These are phyloP conservation scores for Furcasterigmium furcatum DNA, from an alignment of 2,329 filamentous ascomycete species.

Conservation along the genomic window DNA sequence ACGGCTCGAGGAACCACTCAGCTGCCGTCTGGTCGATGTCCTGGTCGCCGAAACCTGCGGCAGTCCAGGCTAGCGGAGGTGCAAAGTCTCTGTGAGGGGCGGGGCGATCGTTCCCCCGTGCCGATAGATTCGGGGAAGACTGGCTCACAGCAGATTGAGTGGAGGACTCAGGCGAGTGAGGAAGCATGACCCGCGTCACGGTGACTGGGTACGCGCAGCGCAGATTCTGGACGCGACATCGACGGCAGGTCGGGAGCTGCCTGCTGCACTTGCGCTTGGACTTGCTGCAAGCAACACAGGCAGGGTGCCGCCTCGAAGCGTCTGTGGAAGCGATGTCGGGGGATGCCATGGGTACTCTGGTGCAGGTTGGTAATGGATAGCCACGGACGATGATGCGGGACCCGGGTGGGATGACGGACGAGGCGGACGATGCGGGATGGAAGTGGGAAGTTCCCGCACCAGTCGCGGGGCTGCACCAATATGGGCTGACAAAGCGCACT, in stretches of 20 bases:
- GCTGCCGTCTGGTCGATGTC: background rate
- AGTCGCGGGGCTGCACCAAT: background rate
- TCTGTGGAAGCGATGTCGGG: background rate
- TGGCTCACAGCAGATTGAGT: background rate
- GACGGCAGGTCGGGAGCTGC: slow-evolving; percentile 12
- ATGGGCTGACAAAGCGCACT: background rate
- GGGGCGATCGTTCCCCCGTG: background rate
- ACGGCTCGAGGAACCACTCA: background rate
- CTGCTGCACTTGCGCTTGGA: slow-evolving; percentile 16
- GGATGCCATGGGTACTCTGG: background rate
- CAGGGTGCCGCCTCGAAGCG: background rate
- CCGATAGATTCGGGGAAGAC: background rate
- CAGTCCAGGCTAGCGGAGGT: no score
- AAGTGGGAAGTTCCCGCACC: background rate
- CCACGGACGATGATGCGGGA: no score
- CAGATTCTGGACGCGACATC: slow-evolving; percentile 13
- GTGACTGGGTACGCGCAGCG: slow-evolving; percentile 3
- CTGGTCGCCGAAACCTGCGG: background rate
- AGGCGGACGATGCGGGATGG: background rate
- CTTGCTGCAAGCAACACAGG: slow-evolving; percentile 8
- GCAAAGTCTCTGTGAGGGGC: background rate
- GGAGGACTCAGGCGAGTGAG: background rate
- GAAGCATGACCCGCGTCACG: background rate
- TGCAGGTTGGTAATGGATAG: no score
- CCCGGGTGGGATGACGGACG: background rate